Evolutionary conservation across 345 rosid species (phyloP), one percentile per base, ranked within the genome.

Genomic region (Gossypium thurberi): DNA sequence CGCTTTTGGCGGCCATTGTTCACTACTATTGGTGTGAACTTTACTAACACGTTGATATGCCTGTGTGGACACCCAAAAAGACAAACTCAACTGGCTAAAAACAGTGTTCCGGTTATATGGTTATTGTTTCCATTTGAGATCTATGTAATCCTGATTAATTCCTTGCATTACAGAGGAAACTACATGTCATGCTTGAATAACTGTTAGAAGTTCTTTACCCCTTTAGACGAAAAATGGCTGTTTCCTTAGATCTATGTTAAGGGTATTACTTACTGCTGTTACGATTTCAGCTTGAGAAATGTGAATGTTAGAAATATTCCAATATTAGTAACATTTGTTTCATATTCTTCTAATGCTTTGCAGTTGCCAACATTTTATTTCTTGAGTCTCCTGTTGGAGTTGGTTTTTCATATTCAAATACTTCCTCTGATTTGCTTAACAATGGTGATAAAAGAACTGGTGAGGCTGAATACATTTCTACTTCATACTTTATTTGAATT

Each of bases 301-400:
- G 52, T 50, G 23, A 73, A 70, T 33, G 25, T 14, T 50, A 4
- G 71, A 68, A 47, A 68, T 26, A 4, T 15, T 66, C 66, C 8
- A 2, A 18, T 71, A 12, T 33, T 5, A 42, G 8, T 62, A 25
- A 18, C 37, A 20, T 28, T 33, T 46, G 37, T 47, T 18, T 72
- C 78, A 71, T 65, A 65, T 58, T 40, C 52, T 43, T 65, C 74
- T 59, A 26, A 23, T 44, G 53, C 17, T 75, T 77, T 77, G 88
- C 88, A 94, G 97, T 67, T 85, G 97, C 97, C 74, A 94, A 92
- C 83, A 72, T 92, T 72, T 74, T 94, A 76, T 92, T 94, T 81
- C 79, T 92, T 76, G 97, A 94, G 74, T 89, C 98, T 42, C 98
- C 98, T 51, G 91, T 86, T 75, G 97, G 98, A 65, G 98, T 94